A percentile compares a stretch with the other conserved stretches of the same genome.
phyloP scores from a whole-genome alignment of 2,329 filamentous ascomycete genomes.

The Malbranchea zuffiana region DNA sequence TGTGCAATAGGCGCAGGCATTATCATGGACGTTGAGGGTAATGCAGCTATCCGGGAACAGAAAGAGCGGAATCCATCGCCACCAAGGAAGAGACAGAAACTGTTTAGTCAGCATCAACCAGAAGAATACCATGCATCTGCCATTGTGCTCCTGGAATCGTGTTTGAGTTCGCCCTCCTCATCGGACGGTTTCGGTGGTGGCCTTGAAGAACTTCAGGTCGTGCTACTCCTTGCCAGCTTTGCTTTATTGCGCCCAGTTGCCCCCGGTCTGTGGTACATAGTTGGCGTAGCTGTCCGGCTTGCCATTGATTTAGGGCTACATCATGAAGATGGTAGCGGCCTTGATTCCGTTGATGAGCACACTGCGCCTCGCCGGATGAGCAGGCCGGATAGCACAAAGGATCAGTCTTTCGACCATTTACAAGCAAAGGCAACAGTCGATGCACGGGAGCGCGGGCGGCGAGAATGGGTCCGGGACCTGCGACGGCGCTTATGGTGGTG shows the following conservation, averaged over 20 bases:
- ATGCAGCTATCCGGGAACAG: constrained; percentile 7
- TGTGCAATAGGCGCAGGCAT: constrained; percentile 93
- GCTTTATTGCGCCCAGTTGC: constrained; percentile 82
- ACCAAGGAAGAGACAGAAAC: constrained; percentile 38
- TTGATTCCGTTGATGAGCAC: constrained; percentile 40
- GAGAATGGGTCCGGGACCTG: constrained; percentile 77
- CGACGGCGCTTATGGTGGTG: constrained; percentile 91
- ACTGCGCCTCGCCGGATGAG: constrained; percentile 14
- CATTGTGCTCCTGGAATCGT: constrained; percentile 81
- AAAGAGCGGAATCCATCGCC: constrained; percentile 15
- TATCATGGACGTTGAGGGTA: constrained; percentile 52
- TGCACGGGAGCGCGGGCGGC: constrained; percentile 51
- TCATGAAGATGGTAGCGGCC: constrained; percentile 71
- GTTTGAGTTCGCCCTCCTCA: constrained; percentile 55
- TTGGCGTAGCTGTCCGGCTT: constrained; percentile 80
- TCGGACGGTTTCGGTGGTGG: constrained; percentile 68
- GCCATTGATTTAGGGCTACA: constrained; percentile 87
- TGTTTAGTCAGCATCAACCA: constrained; percentile 57
- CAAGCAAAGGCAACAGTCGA: constrained; percentile 31
- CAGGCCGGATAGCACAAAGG: constrained; percentile 10
- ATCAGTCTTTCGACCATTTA: constrained; percentile 5
- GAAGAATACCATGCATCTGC: constrained; percentile 95
- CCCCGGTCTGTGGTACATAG: constrained; percentile 93
- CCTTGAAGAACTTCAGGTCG: constrained; percentile 85
- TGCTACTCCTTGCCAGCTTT: constrained; percentile 80